Evolutionary conservation across 2,329 filamentous ascomycete genomes (phyloP).

Genomic region (Acephala macrosclerotiorum): DNA sequence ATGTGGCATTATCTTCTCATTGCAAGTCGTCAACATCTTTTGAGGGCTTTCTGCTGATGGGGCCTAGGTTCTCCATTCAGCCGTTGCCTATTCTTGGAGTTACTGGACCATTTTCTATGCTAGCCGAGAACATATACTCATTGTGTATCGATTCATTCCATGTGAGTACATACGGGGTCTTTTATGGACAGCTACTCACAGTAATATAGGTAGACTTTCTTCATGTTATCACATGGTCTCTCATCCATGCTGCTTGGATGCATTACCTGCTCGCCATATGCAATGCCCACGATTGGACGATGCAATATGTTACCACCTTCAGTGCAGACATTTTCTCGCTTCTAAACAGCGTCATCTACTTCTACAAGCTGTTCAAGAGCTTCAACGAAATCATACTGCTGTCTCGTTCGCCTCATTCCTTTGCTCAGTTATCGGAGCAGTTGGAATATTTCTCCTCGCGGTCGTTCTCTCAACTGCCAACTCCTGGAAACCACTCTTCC

Average conservation of each 20-base stretch:
- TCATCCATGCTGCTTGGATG: conserved; percentile 72
- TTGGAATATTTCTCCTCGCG: conserved; percentile 68
- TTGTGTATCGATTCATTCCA: conserved; percentile 62
- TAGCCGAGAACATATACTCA: conserved; percentile 70
- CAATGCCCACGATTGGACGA: conserved; percentile 75
- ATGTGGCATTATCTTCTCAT: conserved; percentile 67
- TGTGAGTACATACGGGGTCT: conserved; percentile 44
- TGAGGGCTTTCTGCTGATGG: neutral
- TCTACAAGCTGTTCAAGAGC: conserved; percentile 70
- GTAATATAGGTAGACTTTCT: conserved; percentile 61
- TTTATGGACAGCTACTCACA: neutral
- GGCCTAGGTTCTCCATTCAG: conserved; percentile 59
- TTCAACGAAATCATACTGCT: conserved; percentile 62
- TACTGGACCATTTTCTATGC: conserved; percentile 71
- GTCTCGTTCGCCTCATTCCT: conserved; percentile 69
- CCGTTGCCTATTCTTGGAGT: conserved; percentile 71
- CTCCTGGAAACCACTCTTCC: conserved; percentile 67
- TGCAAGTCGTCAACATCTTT: conserved; percentile 51
- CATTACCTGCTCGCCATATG: conserved; percentile 69
- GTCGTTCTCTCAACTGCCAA: conserved; percentile 68
- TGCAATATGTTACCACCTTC: conserved; percentile 73
- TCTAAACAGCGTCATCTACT: conserved; percentile 72
- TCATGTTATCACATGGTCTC: conserved; percentile 72
- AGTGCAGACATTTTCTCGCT: conserved; percentile 72
- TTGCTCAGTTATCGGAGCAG: conserved; percentile 68